Percentiles rank a stretch among this genome's conserved stretches.
Conservation (phyloP, 257 asterid genomes). For the Nicotiana tomentosiformis region DNA sequence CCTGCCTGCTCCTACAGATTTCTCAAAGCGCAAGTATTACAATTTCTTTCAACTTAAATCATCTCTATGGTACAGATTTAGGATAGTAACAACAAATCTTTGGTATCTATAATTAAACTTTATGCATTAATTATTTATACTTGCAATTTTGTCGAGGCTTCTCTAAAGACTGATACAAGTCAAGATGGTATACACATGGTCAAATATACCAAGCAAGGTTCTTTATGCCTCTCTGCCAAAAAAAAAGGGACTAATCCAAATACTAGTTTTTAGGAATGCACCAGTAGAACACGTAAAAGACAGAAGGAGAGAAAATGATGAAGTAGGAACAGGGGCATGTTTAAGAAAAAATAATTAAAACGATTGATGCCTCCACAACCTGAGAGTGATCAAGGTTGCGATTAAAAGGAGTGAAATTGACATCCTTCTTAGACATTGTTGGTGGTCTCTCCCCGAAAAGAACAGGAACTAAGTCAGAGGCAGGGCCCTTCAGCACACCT, state of each 20-base stretch:
- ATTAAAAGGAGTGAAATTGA: conserved; percentile 61
- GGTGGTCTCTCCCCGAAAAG: conserved; percentile 87
- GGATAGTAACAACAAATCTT: neutral
- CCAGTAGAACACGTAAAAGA: neutral
- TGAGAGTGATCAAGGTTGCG: conserved; percentile 82
- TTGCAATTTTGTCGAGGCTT: neutral
- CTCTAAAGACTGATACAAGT: neutral
- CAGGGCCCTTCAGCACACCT: conserved; percentile 90
- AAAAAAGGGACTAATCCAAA: neutral
- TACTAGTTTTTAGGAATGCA: neutral
- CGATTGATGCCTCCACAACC: conserved; percentile 36
- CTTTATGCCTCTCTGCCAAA: neutral
- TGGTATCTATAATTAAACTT: neutral
- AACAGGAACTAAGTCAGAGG: conserved; percentile 87
- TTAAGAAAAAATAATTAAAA: neutral
- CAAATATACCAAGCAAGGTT: conserved; percentile 1
- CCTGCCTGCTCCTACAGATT: neutral
- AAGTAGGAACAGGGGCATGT: neutral
- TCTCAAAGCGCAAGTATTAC: neutral
- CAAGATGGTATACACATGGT: neutral
- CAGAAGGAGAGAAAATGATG: neutral
- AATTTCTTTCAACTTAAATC: neutral
- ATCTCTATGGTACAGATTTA: conserved; percentile 1
- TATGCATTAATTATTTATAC: neutral
- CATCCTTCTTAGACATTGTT: conserved; percentile 55